phyloP scores from a whole-genome alignment of 352 stramenopile genomes.

The Phytophthora vignae region DNA sequence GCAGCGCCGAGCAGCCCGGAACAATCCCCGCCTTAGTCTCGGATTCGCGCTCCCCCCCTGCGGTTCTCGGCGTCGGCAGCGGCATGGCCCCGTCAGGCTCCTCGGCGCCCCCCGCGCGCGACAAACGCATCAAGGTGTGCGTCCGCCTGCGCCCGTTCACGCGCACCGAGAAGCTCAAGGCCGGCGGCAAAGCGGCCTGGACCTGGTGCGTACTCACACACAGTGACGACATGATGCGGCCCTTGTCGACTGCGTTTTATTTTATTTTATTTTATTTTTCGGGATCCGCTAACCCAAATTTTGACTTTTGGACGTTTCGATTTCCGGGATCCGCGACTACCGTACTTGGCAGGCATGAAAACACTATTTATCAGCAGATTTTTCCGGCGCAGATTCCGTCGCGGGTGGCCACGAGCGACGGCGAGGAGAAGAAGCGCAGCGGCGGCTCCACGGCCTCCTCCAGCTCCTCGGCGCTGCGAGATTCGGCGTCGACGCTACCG shows the following conservation, averaged over 20 bases:
- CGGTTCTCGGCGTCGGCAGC: conserved; percentile 4
- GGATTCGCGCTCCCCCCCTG: conserved; percentile 34
- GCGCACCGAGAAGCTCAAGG: conserved; percentile 72
- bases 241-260: not conserved
- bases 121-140: conserved; percentile 85
- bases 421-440: conserved; percentile 40
- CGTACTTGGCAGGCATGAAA: conserved; percentile 63
- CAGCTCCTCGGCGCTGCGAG: conserved; percentile 31
- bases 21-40: conserved; percentile 34
- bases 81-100: conserved; percentile 33
- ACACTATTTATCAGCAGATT: conserved; percentile 91
- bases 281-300: conserved; percentile 10
- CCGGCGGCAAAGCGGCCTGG: conserved; percentile 81
- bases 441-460: conserved; percentile 50
- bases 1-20: conserved; percentile 27
- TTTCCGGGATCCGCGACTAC: too few species aligned
- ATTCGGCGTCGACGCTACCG: conserved; percentile 50
- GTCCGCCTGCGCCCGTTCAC: conserved; percentile 82
- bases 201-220: conserved; percentile 54
- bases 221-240: too few species aligned
- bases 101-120: conserved; percentile 30
- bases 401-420: conserved; percentile 30
- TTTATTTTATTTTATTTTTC: not conserved
- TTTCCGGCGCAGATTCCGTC: conserved; percentile 69
- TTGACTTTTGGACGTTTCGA: not conserved